Base-by-base conservation (phyloP, 495 filamentous ascomycete species). In the Darksidea phi region DNA sequence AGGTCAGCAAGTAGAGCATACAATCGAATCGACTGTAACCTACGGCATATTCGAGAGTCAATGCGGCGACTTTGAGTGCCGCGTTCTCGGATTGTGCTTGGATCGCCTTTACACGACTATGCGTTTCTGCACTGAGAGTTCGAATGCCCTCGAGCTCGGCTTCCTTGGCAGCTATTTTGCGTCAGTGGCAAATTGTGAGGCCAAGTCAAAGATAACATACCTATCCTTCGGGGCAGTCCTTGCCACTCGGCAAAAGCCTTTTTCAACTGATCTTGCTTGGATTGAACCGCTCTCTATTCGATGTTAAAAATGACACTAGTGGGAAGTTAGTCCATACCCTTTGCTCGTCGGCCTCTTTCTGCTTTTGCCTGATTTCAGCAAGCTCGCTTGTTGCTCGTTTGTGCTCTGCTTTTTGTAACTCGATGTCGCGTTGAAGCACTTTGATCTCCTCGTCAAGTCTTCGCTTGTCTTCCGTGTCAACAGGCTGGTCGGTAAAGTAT, bases 401-500 rank as follows among this genome's bases (percentile, higher is more conserved):
- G 18, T 46, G 37, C 37, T 84, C 73, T 6, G 76, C 72, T 28
- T 69, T 57, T 6, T 73, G 49, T 18, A 8, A 43, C 0, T 24
- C 24, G 1, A 51, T 52, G 18, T 57, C 28, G 2, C 25, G 42
- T 10, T 57, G 32, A 18, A 63, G 42, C 24, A 56, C 52, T 6
- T 17, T 13, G 8, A 79, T 67, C 21, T 74, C 70, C 5, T 67
- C 57, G 11, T 75, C 76, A 42, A 80, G 72, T 2, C 77, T 52
- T 0, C 73, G 68, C 67, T 87, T 90, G 52, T 82, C 79, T 25
- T 79, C 74, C 0, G 67, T 64, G 70, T 94, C 87, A 12, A 90
- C 81, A 3, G 89, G 87, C 65, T 89, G 84, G 58, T 90, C 82
- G 2, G 87, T 90, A 88, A 91, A 97, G 54, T 81, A 77, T 13